Conservation (phyloP, 2,329 filamentous ascomycete species). For the Claviceps pusilla region DNA sequence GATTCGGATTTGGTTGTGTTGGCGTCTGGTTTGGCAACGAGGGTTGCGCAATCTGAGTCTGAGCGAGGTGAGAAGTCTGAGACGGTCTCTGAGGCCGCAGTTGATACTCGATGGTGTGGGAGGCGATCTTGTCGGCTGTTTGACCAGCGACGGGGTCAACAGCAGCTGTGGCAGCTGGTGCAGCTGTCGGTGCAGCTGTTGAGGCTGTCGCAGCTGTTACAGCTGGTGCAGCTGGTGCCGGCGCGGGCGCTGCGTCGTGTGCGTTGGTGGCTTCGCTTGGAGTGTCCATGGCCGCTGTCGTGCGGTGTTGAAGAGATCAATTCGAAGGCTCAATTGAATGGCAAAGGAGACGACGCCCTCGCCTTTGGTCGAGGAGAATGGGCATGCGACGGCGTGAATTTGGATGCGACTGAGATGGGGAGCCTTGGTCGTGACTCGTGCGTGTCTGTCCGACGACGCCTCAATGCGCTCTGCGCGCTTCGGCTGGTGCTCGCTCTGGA, state of each 20-base stretch:
- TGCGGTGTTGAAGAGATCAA: neutral
- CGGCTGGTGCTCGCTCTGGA: neutral
- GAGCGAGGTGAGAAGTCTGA: neutral
- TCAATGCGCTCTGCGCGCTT: neutral
- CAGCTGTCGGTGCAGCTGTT: neutral
- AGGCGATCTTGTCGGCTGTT: neutral
- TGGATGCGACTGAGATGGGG: neutral
- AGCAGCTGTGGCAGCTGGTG: constrained; percentile 1
- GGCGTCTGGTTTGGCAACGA: constrained; percentile 5
- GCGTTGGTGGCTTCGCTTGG: neutral
- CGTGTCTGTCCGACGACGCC: neutral
- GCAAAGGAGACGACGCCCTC: neutral
- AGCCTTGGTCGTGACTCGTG: neutral
- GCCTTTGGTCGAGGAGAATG: neutral
- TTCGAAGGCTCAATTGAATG: neutral
- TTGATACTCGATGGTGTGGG: neutral
- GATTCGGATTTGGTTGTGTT: constrained; percentile 5
- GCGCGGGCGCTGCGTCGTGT: neutral
- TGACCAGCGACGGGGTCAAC: neutral
- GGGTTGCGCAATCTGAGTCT: constrained; percentile 6
- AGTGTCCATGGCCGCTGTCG: constrained; percentile 4
- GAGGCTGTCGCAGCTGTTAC: constrained; percentile 1
- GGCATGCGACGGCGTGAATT: no score
- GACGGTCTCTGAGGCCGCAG: constrained; percentile 7
- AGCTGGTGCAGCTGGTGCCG: neutral